Evolutionary conservation across 257 asterid genomes (phyloP).

Genomic region (Ilex aquifolium): DNA sequence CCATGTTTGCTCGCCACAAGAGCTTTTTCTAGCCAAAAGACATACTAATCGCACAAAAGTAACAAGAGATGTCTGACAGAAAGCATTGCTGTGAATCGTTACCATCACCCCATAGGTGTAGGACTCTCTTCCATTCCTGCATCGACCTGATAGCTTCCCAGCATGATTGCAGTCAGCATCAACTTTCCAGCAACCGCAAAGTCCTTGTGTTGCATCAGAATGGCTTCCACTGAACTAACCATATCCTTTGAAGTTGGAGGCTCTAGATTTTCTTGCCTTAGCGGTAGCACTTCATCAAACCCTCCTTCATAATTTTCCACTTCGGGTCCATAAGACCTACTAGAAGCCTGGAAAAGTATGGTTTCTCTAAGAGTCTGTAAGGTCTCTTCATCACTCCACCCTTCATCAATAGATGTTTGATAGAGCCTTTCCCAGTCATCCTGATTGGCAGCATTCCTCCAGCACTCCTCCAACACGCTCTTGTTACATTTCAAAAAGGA

Average conservation of each 20-base stretch:
- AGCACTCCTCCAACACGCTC: constrained; percentile 82
- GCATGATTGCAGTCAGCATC: constrained; percentile 70
- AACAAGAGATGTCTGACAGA: too few relatives aligned
- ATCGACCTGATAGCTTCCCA: constrained; percentile 38
- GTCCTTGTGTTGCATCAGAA: constrained; percentile 80
- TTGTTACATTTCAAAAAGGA: constrained; percentile 64
- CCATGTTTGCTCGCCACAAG: background rate
- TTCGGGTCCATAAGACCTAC: constrained; percentile 70
- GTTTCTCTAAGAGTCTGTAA: constrained; percentile 48
- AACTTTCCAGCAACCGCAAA: constrained; percentile 83
- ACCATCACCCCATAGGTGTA: constrained; percentile 29
- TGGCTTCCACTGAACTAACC: constrained; percentile 54
- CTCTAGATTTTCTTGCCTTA: constrained; percentile 44
- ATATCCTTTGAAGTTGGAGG: constrained; percentile 24
- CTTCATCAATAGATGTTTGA: constrained; percentile 52
- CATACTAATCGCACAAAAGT: too few relatives aligned
- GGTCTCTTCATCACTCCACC: constrained; percentile 81
- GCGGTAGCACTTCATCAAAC: constrained; percentile 67
- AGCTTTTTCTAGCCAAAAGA: too few relatives aligned
- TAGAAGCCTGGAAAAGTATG: constrained; percentile 66
- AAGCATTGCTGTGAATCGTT: background rate
- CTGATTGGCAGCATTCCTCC: constrained; percentile 88
- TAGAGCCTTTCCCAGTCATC: constrained; percentile 75
- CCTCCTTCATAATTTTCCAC: constrained; percentile 54
- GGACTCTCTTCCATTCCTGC: constrained; percentile 17